Conservation (phyloP, 2,329 filamentous ascomycete genomes). For the Mycosphaerella sp. region DNA sequence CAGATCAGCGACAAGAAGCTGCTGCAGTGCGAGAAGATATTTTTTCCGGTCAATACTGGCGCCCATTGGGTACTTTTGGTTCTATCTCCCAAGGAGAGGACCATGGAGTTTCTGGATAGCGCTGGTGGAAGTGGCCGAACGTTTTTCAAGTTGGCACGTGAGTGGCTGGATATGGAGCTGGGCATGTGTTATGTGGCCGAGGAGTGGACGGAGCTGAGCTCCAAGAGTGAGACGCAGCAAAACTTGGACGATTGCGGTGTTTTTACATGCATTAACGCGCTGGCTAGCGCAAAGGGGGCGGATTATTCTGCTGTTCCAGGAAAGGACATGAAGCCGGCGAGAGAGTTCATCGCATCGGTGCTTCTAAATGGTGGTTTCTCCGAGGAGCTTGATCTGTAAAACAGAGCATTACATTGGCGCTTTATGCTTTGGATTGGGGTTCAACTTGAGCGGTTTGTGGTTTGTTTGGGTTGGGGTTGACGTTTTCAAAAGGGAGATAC, state of each 20-base stretch:
- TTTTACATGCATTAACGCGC: constrained; percentile 66
- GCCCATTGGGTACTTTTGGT: constrained; percentile 68
- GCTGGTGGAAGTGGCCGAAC: constrained; percentile 42
- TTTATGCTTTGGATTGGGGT: no score
- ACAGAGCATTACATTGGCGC: no score
- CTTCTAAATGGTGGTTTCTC: constrained; percentile 60
- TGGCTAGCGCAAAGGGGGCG: constrained; percentile 54
- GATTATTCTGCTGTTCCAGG: constrained; percentile 18
- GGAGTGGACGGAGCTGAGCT: constrained; percentile 53
- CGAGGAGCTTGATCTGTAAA: no score
- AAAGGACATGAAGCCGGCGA: constrained; percentile 24
- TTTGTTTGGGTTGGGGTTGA: no score
- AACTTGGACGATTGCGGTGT: constrained; percentile 73
- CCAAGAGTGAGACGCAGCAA: constrained; percentile 51
- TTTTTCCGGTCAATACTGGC: constrained; percentile 57
- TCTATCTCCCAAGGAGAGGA: constrained; percentile 54
- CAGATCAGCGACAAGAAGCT: constrained; percentile 56
- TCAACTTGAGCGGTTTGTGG: no score
- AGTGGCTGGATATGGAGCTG: constrained; percentile 56
- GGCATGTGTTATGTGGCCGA: constrained; percentile 47
- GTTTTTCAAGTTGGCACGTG: constrained; percentile 30
- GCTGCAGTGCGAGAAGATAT: constrained; percentile 58
- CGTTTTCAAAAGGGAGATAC: no score
- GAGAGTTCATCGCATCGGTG: constrained; percentile 55
- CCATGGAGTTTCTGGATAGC: constrained; percentile 65